Conservation (phyloP, 169 alveolate species). For the Plasmodium vivax region DNA sequence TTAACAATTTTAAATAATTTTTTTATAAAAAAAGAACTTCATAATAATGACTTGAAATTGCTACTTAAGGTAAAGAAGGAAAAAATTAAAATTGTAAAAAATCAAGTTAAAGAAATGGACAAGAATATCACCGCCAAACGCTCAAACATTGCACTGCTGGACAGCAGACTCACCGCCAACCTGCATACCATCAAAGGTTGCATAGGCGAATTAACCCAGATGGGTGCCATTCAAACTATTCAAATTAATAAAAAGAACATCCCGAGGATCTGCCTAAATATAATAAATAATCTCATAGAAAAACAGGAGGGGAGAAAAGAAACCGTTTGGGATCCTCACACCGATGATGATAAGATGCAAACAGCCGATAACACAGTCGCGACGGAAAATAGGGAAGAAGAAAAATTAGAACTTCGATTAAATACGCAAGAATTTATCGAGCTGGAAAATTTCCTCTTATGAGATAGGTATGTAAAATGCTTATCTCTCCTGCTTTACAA, state of each 20-base stretch:
- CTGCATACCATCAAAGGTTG: conserved; percentile 11
- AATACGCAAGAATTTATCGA: conserved; percentile 71
- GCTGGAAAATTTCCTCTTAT: conserved; percentile 46
- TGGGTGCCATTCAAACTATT: not conserved
- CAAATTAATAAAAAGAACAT: not conserved
- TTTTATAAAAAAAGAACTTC: conserved; percentile 37
- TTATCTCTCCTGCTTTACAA: not conserved
- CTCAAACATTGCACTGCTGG: conserved; percentile 3
- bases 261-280: not conserved
- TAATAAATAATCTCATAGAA: conserved; percentile 51
- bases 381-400: not conserved
- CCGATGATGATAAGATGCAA: not conserved
- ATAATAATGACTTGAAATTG: conserved; percentile 18
- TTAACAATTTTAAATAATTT: conserved; percentile 33
- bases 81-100: conserved; percentile 3
- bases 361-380: not conserved
- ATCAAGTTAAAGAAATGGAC: conserved; percentile 30
- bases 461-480: not conserved
- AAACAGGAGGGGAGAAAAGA: conserved; percentile 8
- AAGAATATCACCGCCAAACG: not conserved
- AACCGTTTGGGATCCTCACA: not conserved
- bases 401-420: conserved; percentile 26
- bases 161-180: conserved; percentile 10
- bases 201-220: not conserved
- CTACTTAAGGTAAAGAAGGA: conserved; percentile 14